Conservation (phyloP, 345 rosid species). For the Eucalyptus leucophloia region DNA sequence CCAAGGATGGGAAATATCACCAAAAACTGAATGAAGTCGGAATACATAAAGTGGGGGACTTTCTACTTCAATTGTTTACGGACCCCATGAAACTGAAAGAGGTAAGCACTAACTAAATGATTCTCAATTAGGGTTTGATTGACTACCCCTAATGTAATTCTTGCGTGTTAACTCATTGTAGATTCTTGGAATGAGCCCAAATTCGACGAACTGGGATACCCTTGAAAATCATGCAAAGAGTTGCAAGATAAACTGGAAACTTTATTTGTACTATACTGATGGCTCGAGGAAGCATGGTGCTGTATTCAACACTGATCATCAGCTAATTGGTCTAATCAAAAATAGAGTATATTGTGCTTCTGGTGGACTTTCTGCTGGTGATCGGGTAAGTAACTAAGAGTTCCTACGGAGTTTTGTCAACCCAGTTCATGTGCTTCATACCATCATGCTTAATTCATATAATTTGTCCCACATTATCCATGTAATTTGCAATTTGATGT, state of each 20-base stretch:
- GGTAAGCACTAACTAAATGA: slow-evolving; percentile 14
- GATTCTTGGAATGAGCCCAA: neutral
- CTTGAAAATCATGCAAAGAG: neutral
- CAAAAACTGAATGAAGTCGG: slow-evolving; percentile 78
- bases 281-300: neutral
- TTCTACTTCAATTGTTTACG: slow-evolving; percentile 59
- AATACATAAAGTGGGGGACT: slow-evolving; percentile 65
- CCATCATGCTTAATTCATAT: neutral
- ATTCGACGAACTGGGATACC: neutral
- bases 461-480: neutral
- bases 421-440: neutral
- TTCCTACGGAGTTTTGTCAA: neutral
- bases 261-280: neutral
- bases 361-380: neutral
- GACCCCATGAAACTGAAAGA: slow-evolving; percentile 64
- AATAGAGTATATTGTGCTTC: neutral
- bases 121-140: neutral
- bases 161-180: neutral
- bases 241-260: neutral
- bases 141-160: neutral
- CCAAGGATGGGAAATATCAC: slow-evolving; percentile 90
- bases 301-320: neutral
- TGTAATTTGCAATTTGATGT: neutral
- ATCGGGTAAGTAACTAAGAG: neutral
- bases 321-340: neutral